Percentiles rank a stretch among this genome's conserved stretches.
Evolutionary conservation across 2,329 filamentous ascomycete species (phyloP).

Genomic region (Bipolaris oryzae): DNA sequence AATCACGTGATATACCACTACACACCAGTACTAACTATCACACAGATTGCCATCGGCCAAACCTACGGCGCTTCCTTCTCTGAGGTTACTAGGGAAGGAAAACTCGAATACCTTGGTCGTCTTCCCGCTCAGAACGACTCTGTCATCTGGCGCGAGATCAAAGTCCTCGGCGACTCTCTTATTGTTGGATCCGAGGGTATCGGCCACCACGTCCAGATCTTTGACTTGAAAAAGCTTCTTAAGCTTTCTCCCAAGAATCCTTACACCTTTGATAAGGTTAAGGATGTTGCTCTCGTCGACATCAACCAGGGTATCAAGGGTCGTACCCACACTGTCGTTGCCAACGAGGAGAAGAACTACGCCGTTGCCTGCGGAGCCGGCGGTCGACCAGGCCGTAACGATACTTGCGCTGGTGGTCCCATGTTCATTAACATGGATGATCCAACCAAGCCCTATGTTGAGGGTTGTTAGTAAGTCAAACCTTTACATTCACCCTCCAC

Average conservation of each 20-base stretch:
- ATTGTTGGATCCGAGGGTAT: slow-evolving; percentile 49
- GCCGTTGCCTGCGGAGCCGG: slow-evolving; percentile 43
- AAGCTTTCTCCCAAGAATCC: slow-evolving; percentile 42
- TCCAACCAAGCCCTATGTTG: slow-evolving; percentile 51
- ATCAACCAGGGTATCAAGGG: slow-evolving; percentile 35
- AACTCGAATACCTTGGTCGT: slow-evolving; percentile 60
- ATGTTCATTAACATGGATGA: slow-evolving; percentile 66
- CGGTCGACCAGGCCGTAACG: slow-evolving; percentile 38
- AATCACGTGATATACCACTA: neutral
- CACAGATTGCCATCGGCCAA: slow-evolving; percentile 57
- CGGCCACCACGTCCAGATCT: slow-evolving; percentile 64
- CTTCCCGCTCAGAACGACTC: slow-evolving; percentile 55
- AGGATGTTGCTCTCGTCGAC: slow-evolving; percentile 40
- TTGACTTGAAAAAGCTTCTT: slow-evolving; percentile 59
- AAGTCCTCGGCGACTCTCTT: slow-evolving; percentile 49
- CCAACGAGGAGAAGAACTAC: slow-evolving; percentile 44
- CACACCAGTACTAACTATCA: neutral
- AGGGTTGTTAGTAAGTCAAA: slow-evolving; percentile 54
- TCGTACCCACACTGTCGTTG: slow-evolving; percentile 46
- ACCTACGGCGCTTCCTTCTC: slow-evolving; percentile 62
- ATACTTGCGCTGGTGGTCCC: slow-evolving; percentile 57
- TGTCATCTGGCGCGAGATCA: slow-evolving; percentile 61
- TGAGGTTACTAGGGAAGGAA: slow-evolving; percentile 57
- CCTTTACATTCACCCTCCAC: too few relatives aligned
- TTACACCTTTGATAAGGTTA: slow-evolving; percentile 36